These are phyloP conservation scores for Durio zibethinus DNA, from an alignment of 345 rosid genomes.

Conservation along the genomic window DNA sequence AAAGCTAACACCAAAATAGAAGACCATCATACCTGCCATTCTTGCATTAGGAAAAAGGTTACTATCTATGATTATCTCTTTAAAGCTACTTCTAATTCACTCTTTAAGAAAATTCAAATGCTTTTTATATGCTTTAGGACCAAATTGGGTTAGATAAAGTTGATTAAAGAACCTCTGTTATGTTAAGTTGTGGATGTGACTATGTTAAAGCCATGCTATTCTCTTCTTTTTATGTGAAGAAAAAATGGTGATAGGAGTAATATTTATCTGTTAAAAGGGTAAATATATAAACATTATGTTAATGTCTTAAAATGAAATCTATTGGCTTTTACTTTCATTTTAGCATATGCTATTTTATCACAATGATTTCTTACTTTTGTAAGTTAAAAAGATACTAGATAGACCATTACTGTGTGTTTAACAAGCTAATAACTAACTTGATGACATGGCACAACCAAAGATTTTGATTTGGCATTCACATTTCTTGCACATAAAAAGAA, in stretches of 20 bases:
- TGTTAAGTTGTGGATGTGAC: no score
- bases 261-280: background rate
- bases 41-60: no score
- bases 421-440: background rate
- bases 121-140: background rate
- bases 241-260: background rate
- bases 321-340: background rate
- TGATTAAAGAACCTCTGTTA: background rate
- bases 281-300: background rate
- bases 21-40: no score
- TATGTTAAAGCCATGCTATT: background rate
- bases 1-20: no score
- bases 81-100: no score
- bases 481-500: background rate
- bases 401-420: constrained; percentile 72
- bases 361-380: background rate
- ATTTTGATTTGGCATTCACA: background rate
- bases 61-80: no score
- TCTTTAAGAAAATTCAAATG: no score
- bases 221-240: background rate
- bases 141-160: background rate
- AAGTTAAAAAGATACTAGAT: constrained; percentile 52
- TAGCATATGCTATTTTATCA: background rate
- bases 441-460: background rate
- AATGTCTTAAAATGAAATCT: background rate